Percentiles rank a stretch among this genome's conserved stretches.
Conservation (phyloP, 1,139 yeast species). For the Magnusiomyces sp. region DNA sequence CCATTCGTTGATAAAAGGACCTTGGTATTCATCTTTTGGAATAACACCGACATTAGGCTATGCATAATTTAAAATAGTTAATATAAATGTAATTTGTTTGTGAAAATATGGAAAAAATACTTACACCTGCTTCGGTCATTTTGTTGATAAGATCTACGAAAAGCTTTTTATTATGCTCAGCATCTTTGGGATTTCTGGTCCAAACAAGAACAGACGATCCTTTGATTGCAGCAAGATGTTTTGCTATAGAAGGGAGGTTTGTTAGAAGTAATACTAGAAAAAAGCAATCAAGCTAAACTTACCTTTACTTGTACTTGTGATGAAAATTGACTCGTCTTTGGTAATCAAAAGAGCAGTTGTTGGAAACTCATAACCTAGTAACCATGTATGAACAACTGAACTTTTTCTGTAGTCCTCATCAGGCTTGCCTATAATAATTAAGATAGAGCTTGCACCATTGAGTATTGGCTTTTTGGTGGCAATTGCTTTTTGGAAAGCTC, state of each 20-base stretch:
- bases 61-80: not conserved
- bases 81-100: not conserved
- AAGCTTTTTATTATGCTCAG: slow-evolving; percentile 59
- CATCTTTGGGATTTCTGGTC: slow-evolving; percentile 67
- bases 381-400: slow-evolving; percentile 83
- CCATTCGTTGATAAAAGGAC: slow-evolving; percentile 75
- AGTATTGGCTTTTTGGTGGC: slow-evolving; percentile 34
- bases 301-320: slow-evolving; percentile 74
- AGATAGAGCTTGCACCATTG: slow-evolving; percentile 45
- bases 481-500: slow-evolving; percentile 35
- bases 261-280: too few relatives aligned
- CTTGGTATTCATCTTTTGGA: slow-evolving; percentile 67
- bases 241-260: slow-evolving; percentile 37
- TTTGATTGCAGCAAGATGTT: slow-evolving; percentile 54
- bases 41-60: slow-evolving; percentile 49
- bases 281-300: slow-evolving; percentile 4
- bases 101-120: slow-evolving; percentile 13
- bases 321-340: slow-evolving; percentile 50
- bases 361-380: slow-evolving; percentile 90
- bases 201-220: slow-evolving; percentile 51
- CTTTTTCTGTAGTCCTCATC: slow-evolving; percentile 86
- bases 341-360: slow-evolving; percentile 72
- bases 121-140: slow-evolving; percentile 37
- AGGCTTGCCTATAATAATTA: slow-evolving; percentile 71
- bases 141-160: slow-evolving; percentile 52